Percentiles rank a stretch among this genome's conserved stretches.
phyloP scores from a whole-genome alignment of 2,329 filamentous ascomycete genomes.

The Ilyonectria sp. region DNA sequence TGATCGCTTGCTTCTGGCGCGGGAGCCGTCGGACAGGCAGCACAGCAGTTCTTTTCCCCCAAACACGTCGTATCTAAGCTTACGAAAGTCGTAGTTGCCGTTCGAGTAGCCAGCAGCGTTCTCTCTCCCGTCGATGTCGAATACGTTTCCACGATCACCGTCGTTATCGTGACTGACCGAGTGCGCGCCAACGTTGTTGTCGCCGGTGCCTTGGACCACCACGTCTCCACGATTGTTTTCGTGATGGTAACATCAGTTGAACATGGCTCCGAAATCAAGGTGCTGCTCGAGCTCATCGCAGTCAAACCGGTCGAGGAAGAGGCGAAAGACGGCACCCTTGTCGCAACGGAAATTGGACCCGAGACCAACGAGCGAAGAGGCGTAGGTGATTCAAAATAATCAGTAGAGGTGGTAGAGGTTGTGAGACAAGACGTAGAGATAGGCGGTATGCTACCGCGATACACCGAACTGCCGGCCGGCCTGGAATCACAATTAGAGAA shows the following conservation, averaged over 20 bases:
- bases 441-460: constrained; percentile 19
- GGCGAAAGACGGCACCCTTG: constrained; percentile 21
- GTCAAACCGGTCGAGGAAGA: constrained; percentile 1
- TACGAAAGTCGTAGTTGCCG: constrained; percentile 41
- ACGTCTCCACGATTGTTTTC: constrained; percentile 45
- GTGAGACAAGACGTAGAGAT: constrained; percentile 41
- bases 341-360: constrained; percentile 24
- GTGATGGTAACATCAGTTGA: constrained; percentile 46
- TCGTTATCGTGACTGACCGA: constrained; percentile 40
- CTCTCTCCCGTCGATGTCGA: constrained; percentile 46
- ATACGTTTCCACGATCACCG: constrained; percentile 45
- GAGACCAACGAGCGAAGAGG: constrained; percentile 4
- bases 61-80: constrained; percentile 38
- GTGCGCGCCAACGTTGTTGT: constrained; percentile 40
- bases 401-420: constrained; percentile 30
- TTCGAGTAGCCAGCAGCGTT: constrained; percentile 37
- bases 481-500: constrained; percentile 11
- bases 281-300: neutral
- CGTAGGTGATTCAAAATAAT: constrained; percentile 5
- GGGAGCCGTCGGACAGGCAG: constrained; percentile 30
- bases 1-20: neutral
- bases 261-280: constrained; percentile 36
- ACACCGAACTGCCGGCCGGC: constrained; percentile 31
- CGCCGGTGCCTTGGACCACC: constrained; percentile 37
- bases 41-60: constrained; percentile 37